Conservation (phyloP, 306 rosid species). For the Fagus sylvatica region DNA sequence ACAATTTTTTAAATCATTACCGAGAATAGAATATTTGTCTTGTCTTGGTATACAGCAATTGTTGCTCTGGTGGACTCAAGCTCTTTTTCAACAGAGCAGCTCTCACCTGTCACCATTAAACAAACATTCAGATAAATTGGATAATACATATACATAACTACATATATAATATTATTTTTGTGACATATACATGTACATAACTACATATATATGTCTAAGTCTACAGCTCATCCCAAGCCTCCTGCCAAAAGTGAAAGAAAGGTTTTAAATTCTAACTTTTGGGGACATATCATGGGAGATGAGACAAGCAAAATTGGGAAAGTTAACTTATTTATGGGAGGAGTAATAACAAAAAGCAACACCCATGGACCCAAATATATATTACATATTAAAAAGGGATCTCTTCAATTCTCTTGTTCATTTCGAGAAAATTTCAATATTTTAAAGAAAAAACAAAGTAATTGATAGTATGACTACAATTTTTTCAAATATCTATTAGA, state of each 20-base stretch:
- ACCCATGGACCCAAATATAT: too few species aligned
- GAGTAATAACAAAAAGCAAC: too few species aligned
- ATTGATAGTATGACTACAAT: not conserved
- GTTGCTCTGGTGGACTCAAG: constrained; percentile 64
- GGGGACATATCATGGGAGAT: not conserved
- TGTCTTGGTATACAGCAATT: constrained; percentile 97
- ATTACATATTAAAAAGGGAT: too few species aligned
- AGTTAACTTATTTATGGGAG: too few species aligned
- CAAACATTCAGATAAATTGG: constrained; percentile 4
- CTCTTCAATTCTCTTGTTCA: too few species aligned
- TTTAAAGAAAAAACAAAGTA: not conserved
- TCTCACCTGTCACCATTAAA: constrained; percentile 70
- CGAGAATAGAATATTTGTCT: constrained; percentile 93
- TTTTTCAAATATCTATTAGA: not conserved
- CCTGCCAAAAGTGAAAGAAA: not conserved
- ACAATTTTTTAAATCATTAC: constrained; percentile 42
- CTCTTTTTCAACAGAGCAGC: constrained; percentile 95
- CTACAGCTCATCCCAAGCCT: too few species aligned
- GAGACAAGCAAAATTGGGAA: too few species aligned
- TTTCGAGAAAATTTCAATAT: not conserved
- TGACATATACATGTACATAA: not conserved
- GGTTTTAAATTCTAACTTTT: not conserved
- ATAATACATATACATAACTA: not conserved
- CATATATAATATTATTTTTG: too few species aligned
- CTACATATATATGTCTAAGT: too few species aligned